A percentile compares a stretch with the other conserved stretches of the same genome.
phyloP scores from a whole-genome alignment of 768 basidiomycete species.

The Mycena sanguinolenta region DNA sequence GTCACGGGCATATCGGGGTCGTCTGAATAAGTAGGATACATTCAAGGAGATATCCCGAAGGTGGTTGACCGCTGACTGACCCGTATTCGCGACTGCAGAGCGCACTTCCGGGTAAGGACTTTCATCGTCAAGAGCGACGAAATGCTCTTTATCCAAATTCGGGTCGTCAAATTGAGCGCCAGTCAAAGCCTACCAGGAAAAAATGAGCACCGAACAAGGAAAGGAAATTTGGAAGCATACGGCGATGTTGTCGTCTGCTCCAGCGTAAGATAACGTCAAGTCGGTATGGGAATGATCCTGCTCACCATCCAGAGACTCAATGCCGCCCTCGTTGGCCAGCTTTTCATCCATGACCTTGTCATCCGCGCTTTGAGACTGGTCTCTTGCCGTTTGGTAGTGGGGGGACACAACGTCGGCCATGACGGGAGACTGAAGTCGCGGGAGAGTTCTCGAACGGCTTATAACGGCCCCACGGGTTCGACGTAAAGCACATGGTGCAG shows the following conservation, averaged over 20 bases:
- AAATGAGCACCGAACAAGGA: background rate
- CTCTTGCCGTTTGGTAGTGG: constrained; percentile 42
- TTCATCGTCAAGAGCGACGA: constrained; percentile 66
- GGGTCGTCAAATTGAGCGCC: constrained; percentile 59
- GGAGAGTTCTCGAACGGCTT: constrained; percentile 11
- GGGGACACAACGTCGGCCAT: constrained; percentile 37
- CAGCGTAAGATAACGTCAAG: background rate
- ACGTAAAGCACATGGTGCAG: constrained; percentile 10
- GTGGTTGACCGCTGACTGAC: background rate
- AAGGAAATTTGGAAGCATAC: constrained; percentile 36
- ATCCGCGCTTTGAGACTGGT: constrained; percentile 33
- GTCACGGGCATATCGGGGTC: constrained; percentile 70
- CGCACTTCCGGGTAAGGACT: constrained; percentile 86
- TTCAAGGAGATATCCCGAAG: constrained; percentile 48
- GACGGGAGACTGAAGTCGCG: background rate
- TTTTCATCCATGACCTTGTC: constrained; percentile 42
- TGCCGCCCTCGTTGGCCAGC: constrained; percentile 35
- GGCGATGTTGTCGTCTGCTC: constrained; percentile 46
- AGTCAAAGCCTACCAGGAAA: constrained; percentile 45
- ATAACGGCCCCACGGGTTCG: constrained; percentile 20
- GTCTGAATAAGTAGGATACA: constrained; percentile 74
- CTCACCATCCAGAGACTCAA: constrained; percentile 44
- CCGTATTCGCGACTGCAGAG: constrained; percentile 69
- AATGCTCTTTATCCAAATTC: constrained; percentile 57
- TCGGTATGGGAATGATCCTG: background rate